These are phyloP conservation scores for Peltaster fructicola DNA, from an alignment of 2,329 filamentous ascomycete genomes.

Conservation along the genomic window DNA sequence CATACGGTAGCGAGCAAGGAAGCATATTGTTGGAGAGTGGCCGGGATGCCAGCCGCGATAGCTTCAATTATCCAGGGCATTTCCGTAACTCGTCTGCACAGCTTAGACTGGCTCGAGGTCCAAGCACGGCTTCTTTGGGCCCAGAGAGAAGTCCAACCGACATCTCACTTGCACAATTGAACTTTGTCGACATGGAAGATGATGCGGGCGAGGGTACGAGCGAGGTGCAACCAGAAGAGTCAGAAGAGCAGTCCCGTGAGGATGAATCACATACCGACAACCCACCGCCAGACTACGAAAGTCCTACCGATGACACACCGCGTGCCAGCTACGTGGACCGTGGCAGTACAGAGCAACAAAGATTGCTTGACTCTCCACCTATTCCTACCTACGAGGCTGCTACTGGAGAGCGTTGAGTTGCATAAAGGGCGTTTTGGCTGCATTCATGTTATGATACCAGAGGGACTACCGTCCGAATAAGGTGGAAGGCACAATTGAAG, in stretches of 20 bases:
- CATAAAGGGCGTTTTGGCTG: too few species aligned
- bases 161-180: slow-evolving; percentile 31
- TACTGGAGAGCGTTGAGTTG: too few species aligned
- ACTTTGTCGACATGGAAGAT: slow-evolving; percentile 4
- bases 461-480: too few species aligned
- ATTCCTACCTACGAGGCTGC: slow-evolving; percentile 75
- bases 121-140: slow-evolving; percentile 60
- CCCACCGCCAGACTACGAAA: slow-evolving; percentile 32
- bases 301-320: slow-evolving; percentile 20
- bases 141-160: slow-evolving; percentile 84
- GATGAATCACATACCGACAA: slow-evolving; percentile 14
- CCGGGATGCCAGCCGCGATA: slow-evolving; percentile 33
- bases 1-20: slow-evolving; percentile 91
- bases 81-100: slow-evolving; percentile 61
- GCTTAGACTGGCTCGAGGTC: slow-evolving; percentile 47
- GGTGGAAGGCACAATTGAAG: too few species aligned
- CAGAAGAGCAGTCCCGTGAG: slow-evolving; percentile 1
- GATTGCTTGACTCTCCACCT: slow-evolving; percentile 32
- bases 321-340: slow-evolving; percentile 10
- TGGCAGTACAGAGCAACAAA: slow-evolving; percentile 5
- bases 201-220: slow-evolving; percentile 11
- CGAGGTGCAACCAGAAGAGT: slow-evolving; percentile 4
- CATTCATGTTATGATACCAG: too few species aligned
- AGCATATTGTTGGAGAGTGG: slow-evolving; percentile 88
- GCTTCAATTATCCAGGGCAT: slow-evolving; percentile 44